Percentiles rank a stretch among this genome's conserved stretches.
phyloP scores from a whole-genome alignment of 306 rosid species.

The Fagus sylvatica region DNA sequence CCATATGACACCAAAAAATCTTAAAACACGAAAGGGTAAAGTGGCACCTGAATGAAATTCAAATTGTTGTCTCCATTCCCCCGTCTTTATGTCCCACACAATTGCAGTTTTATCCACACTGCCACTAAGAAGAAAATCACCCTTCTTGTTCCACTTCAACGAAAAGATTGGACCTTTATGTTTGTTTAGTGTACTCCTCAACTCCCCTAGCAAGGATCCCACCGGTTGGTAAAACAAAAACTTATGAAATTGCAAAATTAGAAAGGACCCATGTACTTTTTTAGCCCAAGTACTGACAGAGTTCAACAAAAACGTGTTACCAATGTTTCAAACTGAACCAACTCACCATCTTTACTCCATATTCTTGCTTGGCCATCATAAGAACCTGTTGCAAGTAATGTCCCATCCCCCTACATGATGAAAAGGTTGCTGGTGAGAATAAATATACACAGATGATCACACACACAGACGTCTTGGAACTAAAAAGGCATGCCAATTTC shows the following conservation, averaged over 20 bases:
- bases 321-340: slow-evolving; percentile 7
- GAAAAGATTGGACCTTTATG: slow-evolving; percentile 94
- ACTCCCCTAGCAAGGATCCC: slow-evolving; percentile 52
- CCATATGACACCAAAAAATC: background rate
- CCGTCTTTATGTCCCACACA: slow-evolving; percentile 92
- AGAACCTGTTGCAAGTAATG: slow-evolving; percentile 70
- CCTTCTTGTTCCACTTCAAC: slow-evolving; percentile 92
- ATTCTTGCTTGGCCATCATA: slow-evolving; percentile 81
- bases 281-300: background rate
- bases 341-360: slow-evolving; percentile 65
- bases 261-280: background rate
- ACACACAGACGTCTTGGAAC: background rate
- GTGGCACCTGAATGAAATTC: slow-evolving; percentile 78
- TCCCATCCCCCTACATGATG: slow-evolving; percentile 53
- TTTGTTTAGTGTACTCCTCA: slow-evolving; percentile 73
- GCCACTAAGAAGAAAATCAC: slow-evolving; percentile 93
- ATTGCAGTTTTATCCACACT: slow-evolving; percentile 93
- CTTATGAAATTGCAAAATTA: background rate
- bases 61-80: slow-evolving; percentile 89
- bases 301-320: background rate
- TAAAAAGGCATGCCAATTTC: background rate
- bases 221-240: background rate
- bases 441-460: background rate
- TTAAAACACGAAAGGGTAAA: background rate
- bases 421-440: slow-evolving; percentile 2